Percentiles rank a stretch among this genome's conserved stretches.
Evolutionary conservation across 352 stramenopile genomes (phyloP).

Genomic region (Globisporangium iwayamae): DNA sequence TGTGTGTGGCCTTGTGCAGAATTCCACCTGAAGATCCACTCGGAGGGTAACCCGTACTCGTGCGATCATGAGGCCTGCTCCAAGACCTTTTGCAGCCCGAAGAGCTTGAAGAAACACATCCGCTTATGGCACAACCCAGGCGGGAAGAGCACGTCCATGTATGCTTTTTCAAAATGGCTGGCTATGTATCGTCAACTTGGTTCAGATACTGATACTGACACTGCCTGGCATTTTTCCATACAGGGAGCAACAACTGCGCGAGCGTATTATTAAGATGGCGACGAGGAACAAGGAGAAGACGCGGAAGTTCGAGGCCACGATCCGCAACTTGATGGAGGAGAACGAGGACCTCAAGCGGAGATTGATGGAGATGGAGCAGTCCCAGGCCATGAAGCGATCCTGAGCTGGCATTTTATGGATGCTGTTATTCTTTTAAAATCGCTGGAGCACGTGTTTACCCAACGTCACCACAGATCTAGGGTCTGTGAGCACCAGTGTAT

Average conservation of each 20-base stretch:
- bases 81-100: slow-evolving; percentile 83
- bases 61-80: slow-evolving; percentile 77
- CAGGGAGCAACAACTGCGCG: slow-evolving; percentile 72
- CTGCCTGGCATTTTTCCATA: neutral
- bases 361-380: slow-evolving; percentile 54
- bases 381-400: slow-evolving; percentile 11
- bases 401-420: neutral
- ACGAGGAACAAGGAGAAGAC: slow-evolving; percentile 83
- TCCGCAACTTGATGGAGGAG: slow-evolving; percentile 76
- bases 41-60: slow-evolving; percentile 75
- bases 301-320: slow-evolving; percentile 72
- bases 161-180: slow-evolving; percentile 5
- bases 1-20: slow-evolving; percentile 25
- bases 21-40: slow-evolving; percentile 85
- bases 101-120: slow-evolving; percentile 84
- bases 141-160: slow-evolving; percentile 81
- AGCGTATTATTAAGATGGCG: slow-evolving; percentile 86
- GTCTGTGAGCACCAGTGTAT: no score
- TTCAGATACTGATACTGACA: neutral
- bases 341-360: slow-evolving; percentile 68
- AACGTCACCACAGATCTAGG: no score
- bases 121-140: slow-evolving; percentile 77
- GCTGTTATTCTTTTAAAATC: neutral
- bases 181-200: neutral
- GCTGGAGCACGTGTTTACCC: no score